phyloP scores from a whole-genome alignment of 371 early-diverging fungal genomes.

The Umbelopsis sp. region DNA sequence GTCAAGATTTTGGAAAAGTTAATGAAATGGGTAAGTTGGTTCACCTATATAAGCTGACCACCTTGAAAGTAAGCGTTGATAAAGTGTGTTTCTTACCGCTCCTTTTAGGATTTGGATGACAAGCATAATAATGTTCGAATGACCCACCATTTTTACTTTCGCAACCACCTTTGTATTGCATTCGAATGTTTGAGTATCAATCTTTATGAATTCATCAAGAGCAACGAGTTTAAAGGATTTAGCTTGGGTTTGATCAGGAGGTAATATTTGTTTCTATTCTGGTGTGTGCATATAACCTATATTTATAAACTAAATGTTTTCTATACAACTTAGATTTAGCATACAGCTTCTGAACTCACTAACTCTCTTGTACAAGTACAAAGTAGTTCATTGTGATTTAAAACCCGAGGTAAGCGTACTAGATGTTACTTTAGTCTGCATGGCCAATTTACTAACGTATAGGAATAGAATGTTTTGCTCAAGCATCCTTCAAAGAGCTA shows the following conservation, averaged over 20 bases:
- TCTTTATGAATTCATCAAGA: conserved; percentile 89
- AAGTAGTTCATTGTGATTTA: conserved; percentile 90
- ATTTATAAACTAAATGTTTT: too few species aligned
- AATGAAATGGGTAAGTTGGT: conserved; percentile 39
- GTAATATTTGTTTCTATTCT: conserved; percentile 19
- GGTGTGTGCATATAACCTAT: too few species aligned
- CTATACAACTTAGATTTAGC: conserved; percentile 46
- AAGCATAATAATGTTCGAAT: conserved; percentile 75
- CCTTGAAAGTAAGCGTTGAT: neutral
- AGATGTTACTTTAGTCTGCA: neutral
- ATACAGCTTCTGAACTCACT: conserved; percentile 80
- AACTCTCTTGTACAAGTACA: conserved; percentile 57
- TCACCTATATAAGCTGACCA: neutral
- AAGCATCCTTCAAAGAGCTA: conserved; percentile 53
- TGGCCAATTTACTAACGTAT: neutral
- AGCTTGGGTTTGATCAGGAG: conserved; percentile 67
- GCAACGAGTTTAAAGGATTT: conserved; percentile 80
- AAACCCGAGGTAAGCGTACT: conserved; percentile 76
- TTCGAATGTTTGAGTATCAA: conserved; percentile 89
- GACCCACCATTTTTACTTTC: conserved; percentile 81
- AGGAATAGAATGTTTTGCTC: conserved; percentile 62
- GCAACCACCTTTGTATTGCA: conserved; percentile 88
- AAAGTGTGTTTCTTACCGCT: neutral
- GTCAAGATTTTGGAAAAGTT: conserved; percentile 78
- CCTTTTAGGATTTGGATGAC: conserved; percentile 65